These are phyloP conservation scores for Suillus occidentalis DNA, from an alignment of 768 basidiomycete species.

Conservation along the genomic window DNA sequence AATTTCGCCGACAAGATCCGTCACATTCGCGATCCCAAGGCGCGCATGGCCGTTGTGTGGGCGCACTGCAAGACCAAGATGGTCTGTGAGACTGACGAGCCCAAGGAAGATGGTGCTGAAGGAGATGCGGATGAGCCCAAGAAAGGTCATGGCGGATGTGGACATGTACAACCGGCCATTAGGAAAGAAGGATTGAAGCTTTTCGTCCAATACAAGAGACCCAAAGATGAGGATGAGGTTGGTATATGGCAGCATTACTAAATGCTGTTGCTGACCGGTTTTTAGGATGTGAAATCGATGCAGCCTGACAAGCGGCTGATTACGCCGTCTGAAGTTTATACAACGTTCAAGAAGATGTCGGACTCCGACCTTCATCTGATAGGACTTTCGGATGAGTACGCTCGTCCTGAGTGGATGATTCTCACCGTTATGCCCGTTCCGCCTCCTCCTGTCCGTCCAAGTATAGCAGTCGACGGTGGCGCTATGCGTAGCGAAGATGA, in stretches of 20 bases:
- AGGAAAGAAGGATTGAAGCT: slow-evolving; percentile 95
- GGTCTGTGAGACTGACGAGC: slow-evolving; percentile 85
- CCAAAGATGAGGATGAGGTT: slow-evolving; percentile 95
- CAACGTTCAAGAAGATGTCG: slow-evolving; percentile 94
- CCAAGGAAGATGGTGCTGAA: slow-evolving; percentile 81
- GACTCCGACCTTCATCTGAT: slow-evolving; percentile 84
- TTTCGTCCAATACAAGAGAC: slow-evolving; percentile 90
- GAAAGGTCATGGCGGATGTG: slow-evolving; percentile 97
- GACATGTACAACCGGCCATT: slow-evolving; percentile 84
- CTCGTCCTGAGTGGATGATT: slow-evolving; percentile 99
- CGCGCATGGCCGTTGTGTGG: slow-evolving; percentile 87
- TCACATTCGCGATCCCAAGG: slow-evolving; percentile 83
- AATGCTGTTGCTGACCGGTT: slow-evolving; percentile 14
- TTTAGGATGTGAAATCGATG: slow-evolving; percentile 74
- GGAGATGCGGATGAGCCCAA: slow-evolving; percentile 66
- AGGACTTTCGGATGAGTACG: slow-evolving; percentile 93
- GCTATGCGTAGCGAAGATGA: slow-evolving; percentile 98
- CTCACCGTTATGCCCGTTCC: slow-evolving; percentile 96
- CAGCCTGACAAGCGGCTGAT: slow-evolving; percentile 84
- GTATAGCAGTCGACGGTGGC: slow-evolving; percentile 96
- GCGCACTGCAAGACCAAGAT: slow-evolving; percentile 84
- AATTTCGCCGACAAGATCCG: slow-evolving; percentile 85
- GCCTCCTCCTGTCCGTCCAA: slow-evolving; percentile 96
- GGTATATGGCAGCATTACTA: slow-evolving; percentile 30
- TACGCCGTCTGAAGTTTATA: slow-evolving; percentile 86